Evolutionary conservation across 768 basidiomycete species (phyloP), one percentile per base, ranked within the genome.

Genomic region (Suillus americanus): DNA sequence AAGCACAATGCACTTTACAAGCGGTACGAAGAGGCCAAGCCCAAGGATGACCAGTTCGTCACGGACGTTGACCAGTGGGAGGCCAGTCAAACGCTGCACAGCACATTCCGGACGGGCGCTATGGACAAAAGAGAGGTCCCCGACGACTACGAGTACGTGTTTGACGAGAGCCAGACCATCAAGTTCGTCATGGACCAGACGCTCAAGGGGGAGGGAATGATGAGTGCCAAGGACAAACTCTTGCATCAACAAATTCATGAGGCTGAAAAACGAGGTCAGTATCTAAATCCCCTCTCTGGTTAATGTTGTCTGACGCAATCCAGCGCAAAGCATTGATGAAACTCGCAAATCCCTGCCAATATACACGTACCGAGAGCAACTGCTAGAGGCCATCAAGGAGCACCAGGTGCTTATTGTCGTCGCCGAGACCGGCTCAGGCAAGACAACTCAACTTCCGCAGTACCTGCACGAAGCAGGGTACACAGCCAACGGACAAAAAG

Each of bases 1-100:
- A 95, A 97, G 73, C 87, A 95, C 74, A 90, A 90, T 68, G 95
- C 91, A 0, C 77, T 99, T 60, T 98, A 97, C 75, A 85, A 91
- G 70, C 94, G 97, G 45, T 99, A 99, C 72, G 93, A 97, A 72
- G 97, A 99, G 61, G 90, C 90, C 10, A 92, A 91, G 73, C 90
- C 88, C 0, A 92, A 94, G 74, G 94, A 94, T 66, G 95, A 95
- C 74, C 90, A 96, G 70, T 99, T 99, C 74, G 88, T 94, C 3
- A 98, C 97, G 1, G 97, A 99, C 71, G 87, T 98, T 63, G 97
- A 99, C 77, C 94, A 96, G 75, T 99, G 95, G 95, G 97, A 99
- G 78, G 90, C 89, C 54, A 85, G 86, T 77, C 97, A 99, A 78
- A 92, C 95, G 30, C 83, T 85, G 62, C 89, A 94, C 71, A 94